Conservation (phyloP, 305 asterid genomes). For the Withania somnifera region DNA sequence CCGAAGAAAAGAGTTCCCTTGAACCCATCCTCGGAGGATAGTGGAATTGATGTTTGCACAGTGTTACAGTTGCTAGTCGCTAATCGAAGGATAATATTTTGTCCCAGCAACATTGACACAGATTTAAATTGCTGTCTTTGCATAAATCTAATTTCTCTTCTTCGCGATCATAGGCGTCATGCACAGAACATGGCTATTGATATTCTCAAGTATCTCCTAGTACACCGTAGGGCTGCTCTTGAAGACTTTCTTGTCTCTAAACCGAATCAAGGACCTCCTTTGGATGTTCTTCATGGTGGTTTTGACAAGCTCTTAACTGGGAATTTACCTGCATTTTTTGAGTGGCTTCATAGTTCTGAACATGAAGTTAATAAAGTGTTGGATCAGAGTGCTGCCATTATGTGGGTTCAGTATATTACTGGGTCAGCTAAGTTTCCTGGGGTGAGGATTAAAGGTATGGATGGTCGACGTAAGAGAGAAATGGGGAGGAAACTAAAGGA, state of each 20-base stretch:
- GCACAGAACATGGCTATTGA: constrained; percentile 81
- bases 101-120: constrained; percentile 88
- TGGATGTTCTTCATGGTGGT: constrained; percentile 88
- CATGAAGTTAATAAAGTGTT: constrained; percentile 55
- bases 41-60: constrained; percentile 60
- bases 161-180: constrained; percentile 62
- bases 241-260: constrained; percentile 92
- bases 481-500: constrained; percentile 71
- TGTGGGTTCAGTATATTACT: constrained; percentile 94
- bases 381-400: constrained; percentile 87
- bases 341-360: constrained; percentile 75
- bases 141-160: constrained; percentile 73
- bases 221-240: constrained; percentile 86
- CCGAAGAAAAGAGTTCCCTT: constrained; percentile 45
- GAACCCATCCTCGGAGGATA: constrained; percentile 48
- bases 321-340: constrained; percentile 60
- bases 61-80: constrained; percentile 88
- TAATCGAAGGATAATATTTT: constrained; percentile 76
- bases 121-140: constrained; percentile 94
- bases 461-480: constrained; percentile 93
- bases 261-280: constrained; percentile 71
- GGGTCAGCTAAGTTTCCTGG: constrained; percentile 95
- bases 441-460: constrained; percentile 91
- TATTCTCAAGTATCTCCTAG: constrained; percentile 85
- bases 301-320: constrained; percentile 91